Conservation (phyloP, 2,329 filamentous ascomycete genomes). For the Pestalotiopsis sp. region DNA sequence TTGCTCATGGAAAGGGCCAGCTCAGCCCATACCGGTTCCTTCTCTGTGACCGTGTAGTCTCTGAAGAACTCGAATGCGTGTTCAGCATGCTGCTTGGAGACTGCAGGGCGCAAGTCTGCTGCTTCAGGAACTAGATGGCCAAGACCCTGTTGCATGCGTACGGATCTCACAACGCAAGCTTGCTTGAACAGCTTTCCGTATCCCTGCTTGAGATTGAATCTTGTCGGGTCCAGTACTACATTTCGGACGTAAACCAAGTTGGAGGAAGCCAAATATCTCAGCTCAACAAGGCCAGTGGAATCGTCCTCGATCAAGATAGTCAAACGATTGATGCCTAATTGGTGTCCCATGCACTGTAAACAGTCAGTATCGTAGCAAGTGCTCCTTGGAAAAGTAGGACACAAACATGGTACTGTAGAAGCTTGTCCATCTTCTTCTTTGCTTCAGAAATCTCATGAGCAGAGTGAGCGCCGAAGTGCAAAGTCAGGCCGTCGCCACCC, state of each 20-base stretch:
- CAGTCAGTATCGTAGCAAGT: not conserved
- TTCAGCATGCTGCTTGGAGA: not conserved
- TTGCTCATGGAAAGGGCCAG: not conserved
- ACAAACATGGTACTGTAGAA: constrained; percentile 15
- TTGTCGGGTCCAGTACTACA: constrained; percentile 10
- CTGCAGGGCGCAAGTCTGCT: not conserved
- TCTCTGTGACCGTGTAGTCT: not conserved
- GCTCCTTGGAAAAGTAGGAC: not conserved
- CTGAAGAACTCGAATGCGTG: not conserved
- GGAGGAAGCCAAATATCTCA: constrained; percentile 14
- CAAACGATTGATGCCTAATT: not conserved
- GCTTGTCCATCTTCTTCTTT: constrained; percentile 9
- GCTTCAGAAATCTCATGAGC: not conserved
- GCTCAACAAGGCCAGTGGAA: constrained; percentile 1
- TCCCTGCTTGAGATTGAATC: not conserved
- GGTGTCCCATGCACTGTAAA: not conserved
- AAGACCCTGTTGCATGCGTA: not conserved
- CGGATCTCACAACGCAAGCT: constrained; percentile 7
- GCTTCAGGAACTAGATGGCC: not conserved
- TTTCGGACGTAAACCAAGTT: not conserved
- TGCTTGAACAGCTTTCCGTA: constrained; percentile 11
- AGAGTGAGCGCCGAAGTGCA: constrained; percentile 13
- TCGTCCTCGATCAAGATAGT: constrained; percentile 8
- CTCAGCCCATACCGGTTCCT: not conserved
- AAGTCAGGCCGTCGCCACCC: constrained; percentile 8